Evolutionary conservation across 805 yeast genomes (phyloP).

Genomic region (Schwanniomyces vanrijiae): DNA sequence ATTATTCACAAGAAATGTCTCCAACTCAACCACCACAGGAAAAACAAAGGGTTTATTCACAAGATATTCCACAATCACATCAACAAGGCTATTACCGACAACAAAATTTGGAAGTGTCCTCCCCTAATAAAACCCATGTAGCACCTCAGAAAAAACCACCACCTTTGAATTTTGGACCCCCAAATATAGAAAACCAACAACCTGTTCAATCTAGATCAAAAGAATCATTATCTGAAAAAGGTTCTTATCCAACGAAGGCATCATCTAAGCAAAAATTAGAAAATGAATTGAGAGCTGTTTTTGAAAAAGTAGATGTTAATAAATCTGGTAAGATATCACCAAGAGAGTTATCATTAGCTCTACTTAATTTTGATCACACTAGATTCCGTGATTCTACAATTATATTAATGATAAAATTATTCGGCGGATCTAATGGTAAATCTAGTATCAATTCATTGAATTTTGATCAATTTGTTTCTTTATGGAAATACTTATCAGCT

Average conservation of each 20-base stretch:
- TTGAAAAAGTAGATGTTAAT: conserved; percentile 55
- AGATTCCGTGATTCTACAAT: conserved; percentile 62
- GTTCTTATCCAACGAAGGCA: conserved; percentile 10
- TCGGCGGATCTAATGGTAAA: conserved; percentile 37
- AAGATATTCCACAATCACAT: neutral
- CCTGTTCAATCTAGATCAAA: conserved; percentile 13
- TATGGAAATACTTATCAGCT: conserved; percentile 67
- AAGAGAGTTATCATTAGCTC: conserved; percentile 56
- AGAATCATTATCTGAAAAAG: conserved; percentile 20
- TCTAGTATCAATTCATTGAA: conserved; percentile 25
- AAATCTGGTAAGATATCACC: conserved; percentile 55
- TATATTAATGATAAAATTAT: conserved; percentile 59
- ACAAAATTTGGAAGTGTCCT: neutral
- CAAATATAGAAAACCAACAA: conserved; percentile 4
- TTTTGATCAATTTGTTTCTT: conserved; percentile 62
- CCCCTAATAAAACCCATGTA: neutral
- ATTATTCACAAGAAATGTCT: neutral
- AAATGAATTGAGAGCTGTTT: conserved; percentile 47
- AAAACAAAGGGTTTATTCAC: neutral
- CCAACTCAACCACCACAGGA: neutral
- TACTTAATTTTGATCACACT: conserved; percentile 64
- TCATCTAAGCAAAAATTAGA: conserved; percentile 44
- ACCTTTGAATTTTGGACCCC: conserved; percentile 6
- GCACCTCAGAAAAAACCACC: conserved; percentile 19
- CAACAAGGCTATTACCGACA: conserved; percentile 12